Base-by-base conservation (phyloP, 2,329 filamentous ascomycete genomes). In the Talaromyces atroroseus region DNA sequence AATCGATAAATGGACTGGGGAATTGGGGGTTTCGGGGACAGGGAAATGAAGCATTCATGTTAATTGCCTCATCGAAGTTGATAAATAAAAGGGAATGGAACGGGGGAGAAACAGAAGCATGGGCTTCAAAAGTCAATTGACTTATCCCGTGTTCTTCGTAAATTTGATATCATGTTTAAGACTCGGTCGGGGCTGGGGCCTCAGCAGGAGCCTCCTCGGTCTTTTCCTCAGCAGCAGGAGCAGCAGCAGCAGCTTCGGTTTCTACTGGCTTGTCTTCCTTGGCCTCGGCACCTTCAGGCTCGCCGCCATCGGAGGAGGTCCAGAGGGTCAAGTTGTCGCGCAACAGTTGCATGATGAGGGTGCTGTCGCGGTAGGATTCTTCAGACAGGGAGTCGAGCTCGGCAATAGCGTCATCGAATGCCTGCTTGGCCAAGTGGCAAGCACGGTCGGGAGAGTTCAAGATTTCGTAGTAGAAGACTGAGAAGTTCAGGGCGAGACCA, bases 381-480 rank as follows among this genome's bases (percentile, higher is more conserved):
- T 96, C 92, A 59, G 90, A 95, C 64, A 97, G 83, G 52, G 91
- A 95, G 82, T 97, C 92, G 68, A 97, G 90, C 86, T 97, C 92
- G 71, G 92, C 92, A 75, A 97, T 96, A 71, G 92, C 92, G 76
- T 96, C 92, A 75, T 97, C 92, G 72, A 97, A 97, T 51, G 94
- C 92, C 82, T 97, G 92, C 86, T 97, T 97, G 78, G 92, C 92
- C 65, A 97, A 86, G 76, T 97, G 92, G 86, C 92, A 97, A 72
- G 92, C 92, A 74, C 89, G 90, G 78, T 96, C 92, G 71, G 92
- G 92, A 36, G 92, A 95, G 87, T 96, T 97, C 74, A 96, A 82
- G 75, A 96, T 96, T 84, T 96, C 94, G 79, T 96, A 96, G 86
- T 96, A 96, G 83, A 96, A 96, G 71, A 96, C 92, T 63, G 92